A percentile compares a stretch with the other conserved stretches of the same genome.
These are phyloP conservation scores for Vitellaria paradoxa DNA, from an alignment of 179 eudicot genomes.

Conservation along the genomic window DNA sequence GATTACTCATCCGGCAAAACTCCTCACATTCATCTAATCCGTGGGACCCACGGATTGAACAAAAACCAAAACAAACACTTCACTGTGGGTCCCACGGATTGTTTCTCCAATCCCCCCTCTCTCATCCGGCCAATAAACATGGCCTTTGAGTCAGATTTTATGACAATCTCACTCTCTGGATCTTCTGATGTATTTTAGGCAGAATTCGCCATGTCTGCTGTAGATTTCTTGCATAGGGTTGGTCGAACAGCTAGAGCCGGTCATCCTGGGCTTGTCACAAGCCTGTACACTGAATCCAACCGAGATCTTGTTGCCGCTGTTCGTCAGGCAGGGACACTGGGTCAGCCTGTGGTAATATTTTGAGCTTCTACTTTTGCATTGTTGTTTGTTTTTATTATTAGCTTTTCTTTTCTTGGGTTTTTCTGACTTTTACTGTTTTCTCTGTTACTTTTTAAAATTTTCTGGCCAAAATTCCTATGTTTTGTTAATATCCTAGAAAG, in stretches of 20 bases:
- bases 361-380: background rate
- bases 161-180: slow-evolving; percentile 7
- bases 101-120: too few species aligned
- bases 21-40: too few species aligned
- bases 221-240: slow-evolving; percentile 94
- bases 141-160: background rate
- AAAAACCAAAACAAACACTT: too few species aligned
- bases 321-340: slow-evolving; percentile 70
- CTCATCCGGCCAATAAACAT: too few species aligned
- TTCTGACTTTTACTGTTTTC: background rate
- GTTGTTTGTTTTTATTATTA: too few species aligned
- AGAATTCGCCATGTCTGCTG: slow-evolving; percentile 87
- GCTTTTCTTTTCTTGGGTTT: background rate
- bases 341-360: slow-evolving; percentile 71
- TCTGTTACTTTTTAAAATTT: background rate
- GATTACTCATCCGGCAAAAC: too few species aligned
- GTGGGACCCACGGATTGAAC: too few species aligned
- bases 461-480: background rate
- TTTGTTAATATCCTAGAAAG: background rate
- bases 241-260: slow-evolving; percentile 99
- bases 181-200: slow-evolving; percentile 48
- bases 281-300: slow-evolving; percentile 65
- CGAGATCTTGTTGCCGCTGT: slow-evolving; percentile 90
- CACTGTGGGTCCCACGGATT: too few species aligned
- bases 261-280: slow-evolving; percentile 82